These are phyloP conservation scores for Apiotrichum akiyoshidainum DNA, from an alignment of 1,284 basidiomycete species.

Conservation along the genomic window DNA sequence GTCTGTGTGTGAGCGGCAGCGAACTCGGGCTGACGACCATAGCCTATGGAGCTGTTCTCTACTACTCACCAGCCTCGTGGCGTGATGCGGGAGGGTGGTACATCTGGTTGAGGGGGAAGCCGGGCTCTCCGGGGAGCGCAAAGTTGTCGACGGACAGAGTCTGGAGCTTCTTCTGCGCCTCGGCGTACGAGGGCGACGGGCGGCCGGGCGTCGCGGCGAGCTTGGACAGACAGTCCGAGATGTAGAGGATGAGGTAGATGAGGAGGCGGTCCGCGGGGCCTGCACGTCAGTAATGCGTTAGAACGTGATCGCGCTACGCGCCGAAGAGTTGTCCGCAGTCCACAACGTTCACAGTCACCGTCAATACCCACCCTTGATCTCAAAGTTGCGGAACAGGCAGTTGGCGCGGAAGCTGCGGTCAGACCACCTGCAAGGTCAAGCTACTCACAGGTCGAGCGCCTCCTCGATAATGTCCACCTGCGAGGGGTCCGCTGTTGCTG, in stretches of 20 bases:
- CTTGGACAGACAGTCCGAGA: constrained; percentile 94
- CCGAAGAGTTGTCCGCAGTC: no score
- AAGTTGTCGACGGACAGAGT: constrained; percentile 91
- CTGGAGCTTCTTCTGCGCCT: constrained; percentile 82
- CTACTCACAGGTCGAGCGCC: constrained; percentile 70
- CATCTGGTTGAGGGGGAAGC: constrained; percentile 88
- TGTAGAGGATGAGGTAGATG: constrained; percentile 96
- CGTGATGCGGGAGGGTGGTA: constrained; percentile 77
- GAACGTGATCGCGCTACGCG: not conserved
- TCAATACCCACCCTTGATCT: constrained; percentile 77
- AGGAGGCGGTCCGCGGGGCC: constrained; percentile 89
- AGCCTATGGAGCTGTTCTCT: not conserved
- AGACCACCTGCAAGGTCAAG: not conserved
- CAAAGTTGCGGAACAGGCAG: constrained; percentile 98
- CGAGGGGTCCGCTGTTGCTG: constrained; percentile 62
- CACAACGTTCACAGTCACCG: not conserved
- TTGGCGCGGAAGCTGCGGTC: constrained; percentile 81
- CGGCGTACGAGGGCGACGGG: constrained; percentile 65
- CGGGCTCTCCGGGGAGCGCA: constrained; percentile 91
- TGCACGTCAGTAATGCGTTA: constrained; percentile 10
- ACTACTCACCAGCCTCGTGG: constrained; percentile 71
- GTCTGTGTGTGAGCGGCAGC: constrained; percentile 27
- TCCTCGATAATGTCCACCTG: constrained; percentile 92
- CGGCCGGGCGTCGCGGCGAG: constrained; percentile 58
- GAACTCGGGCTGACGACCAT: no score